Base-by-base conservation (phyloP, 2,329 filamentous ascomycete genomes). In the Microthyrium microscopicum region DNA sequence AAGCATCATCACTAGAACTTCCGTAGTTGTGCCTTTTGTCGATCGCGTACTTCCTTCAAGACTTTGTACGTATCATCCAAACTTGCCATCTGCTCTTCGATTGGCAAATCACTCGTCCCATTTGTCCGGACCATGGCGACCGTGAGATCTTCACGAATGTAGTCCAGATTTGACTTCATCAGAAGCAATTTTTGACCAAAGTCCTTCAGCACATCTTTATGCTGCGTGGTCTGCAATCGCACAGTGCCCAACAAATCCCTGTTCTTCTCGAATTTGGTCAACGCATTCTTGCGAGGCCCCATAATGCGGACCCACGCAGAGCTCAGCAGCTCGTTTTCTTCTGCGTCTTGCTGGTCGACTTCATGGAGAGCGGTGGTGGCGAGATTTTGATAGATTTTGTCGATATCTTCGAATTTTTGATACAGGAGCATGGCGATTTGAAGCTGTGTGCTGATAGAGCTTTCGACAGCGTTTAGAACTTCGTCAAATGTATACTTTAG, bases 221-320 rank as follows among this genome's bases (percentile, higher is more conserved):
- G 92, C 40, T 73, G 70, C 17, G 93, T 73, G 2, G 85, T 93
- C 46, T 78, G 79, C 38, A 77, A 71, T 41, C 84, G 74, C 36
- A 95, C 77, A 42, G 77, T 77, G 31, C 67, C 70, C 17, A 95
- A 70, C 1, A 94, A 64, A 31, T 73, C 66, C 40, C 77, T 77
- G 61, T 95, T 95, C 57, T 80, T 82, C 53, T 93, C 83, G 55
- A 84, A 94, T 54, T 94, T 94, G 49, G 73, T 70, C n/a, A 93
- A 65, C 42, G 77, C 68, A 28, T 65, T 66, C 5, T 78, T 73
- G 46, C 80, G 77, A 25, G 77, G 65, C 2, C 84, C 85, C 1
- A 94, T 71, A 16, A 92, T 72, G 29, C 77, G 74, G 2, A 80
- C 79, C 87, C 87, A 95, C 6, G 94, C 68, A 3, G 74, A 77